These are phyloP conservation scores for Candida piceae DNA, from an alignment of 805 yeast species.

Conservation along the genomic window DNA sequence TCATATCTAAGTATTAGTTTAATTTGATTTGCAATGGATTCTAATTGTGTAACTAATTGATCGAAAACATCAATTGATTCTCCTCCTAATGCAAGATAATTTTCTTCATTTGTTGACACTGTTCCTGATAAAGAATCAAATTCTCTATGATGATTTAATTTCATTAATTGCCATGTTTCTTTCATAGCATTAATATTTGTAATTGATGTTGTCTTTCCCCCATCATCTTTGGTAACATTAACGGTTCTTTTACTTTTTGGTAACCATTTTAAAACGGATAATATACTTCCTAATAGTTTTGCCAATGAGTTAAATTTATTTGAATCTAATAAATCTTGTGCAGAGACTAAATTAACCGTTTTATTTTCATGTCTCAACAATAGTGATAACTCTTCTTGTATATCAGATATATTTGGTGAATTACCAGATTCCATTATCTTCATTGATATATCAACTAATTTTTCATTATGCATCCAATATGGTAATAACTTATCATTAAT, in stretches of 20 bases:
- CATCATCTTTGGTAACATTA: neutral
- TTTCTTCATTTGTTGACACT: neutral
- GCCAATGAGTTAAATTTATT: slow-evolving; percentile 48
- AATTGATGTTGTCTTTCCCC: neutral
- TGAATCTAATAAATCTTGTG: slow-evolving; percentile 48
- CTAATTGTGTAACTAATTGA: slow-evolving; percentile 30
- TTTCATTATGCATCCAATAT: slow-evolving; percentile 33
- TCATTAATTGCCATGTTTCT: slow-evolving; percentile 28
- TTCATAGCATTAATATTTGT: slow-evolving; percentile 20
- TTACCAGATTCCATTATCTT: slow-evolving; percentile 20
- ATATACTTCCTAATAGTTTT: slow-evolving; percentile 47
- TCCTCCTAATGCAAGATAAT: slow-evolving; percentile 23
- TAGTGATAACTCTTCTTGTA: slow-evolving; percentile 13
- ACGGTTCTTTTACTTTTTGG: slow-evolving; percentile 45
- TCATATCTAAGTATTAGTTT: slow-evolving; percentile 53
- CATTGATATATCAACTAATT: slow-evolving; percentile 28
- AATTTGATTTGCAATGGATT: slow-evolving; percentile 33
- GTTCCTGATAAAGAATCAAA: neutral
- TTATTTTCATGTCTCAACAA: slow-evolving; percentile 25
- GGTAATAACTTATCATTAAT: slow-evolving; percentile 13
- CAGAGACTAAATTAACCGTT: slow-evolving; percentile 27
- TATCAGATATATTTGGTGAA: slow-evolving; percentile 8
- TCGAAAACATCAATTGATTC: slow-evolving; percentile 33
- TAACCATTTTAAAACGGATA: slow-evolving; percentile 58
- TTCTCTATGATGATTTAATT: slow-evolving; percentile 2